Evolutionary conservation across 1,284 basidiomycete genomes (phyloP).

Genomic region (Chalciporus piperatoides): DNA sequence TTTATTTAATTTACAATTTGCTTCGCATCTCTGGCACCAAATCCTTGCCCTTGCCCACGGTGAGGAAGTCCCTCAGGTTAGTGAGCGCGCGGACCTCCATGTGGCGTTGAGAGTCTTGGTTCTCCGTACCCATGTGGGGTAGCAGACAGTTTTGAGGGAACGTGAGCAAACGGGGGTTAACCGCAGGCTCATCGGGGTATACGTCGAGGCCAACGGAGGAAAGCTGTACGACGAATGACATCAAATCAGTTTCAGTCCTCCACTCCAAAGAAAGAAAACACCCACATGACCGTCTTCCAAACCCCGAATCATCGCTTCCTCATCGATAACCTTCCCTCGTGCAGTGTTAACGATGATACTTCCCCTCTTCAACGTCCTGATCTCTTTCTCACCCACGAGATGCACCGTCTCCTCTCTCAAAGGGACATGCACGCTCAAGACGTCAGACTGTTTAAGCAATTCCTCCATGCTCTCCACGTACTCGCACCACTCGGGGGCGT

Average conservation of each 20-base stretch:
- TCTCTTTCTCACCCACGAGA: slow-evolving; percentile 75
- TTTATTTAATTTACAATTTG: slow-evolving; percentile 19
- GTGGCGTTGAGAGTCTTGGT: slow-evolving; percentile 72
- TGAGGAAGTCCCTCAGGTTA: slow-evolving; percentile 68
- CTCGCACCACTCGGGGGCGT: slow-evolving; percentile 70
- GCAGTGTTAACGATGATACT: slow-evolving; percentile 88
- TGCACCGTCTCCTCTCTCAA: slow-evolving; percentile 72
- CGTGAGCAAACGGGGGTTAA: slow-evolving; percentile 76
- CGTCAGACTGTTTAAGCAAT: slow-evolving; percentile 74
- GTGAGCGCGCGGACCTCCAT: slow-evolving; percentile 79
- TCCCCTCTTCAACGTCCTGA: slow-evolving; percentile 77
- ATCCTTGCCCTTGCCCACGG: slow-evolving; percentile 59
- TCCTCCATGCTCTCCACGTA: slow-evolving; percentile 73
- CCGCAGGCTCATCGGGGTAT: slow-evolving; percentile 82
- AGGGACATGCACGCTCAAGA: slow-evolving; percentile 75
- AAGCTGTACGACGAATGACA: slow-evolving; percentile 46
- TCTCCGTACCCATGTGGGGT: slow-evolving; percentile 91
- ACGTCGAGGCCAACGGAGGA: slow-evolving; percentile 86
- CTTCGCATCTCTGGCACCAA: slow-evolving; percentile 58
- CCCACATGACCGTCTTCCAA: slow-evolving; percentile 81
- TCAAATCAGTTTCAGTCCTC: neutral
- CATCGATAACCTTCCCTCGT: slow-evolving; percentile 85
- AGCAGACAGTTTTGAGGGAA: slow-evolving; percentile 82
- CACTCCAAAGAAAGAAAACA: slow-evolving; percentile 11
- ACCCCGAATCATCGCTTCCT: slow-evolving; percentile 80